A percentile compares a stretch with the other conserved stretches of the same genome.
Evolutionary conservation across 805 yeast species (phyloP).

Genomic region (Groenewaldozyma tartarivorans): DNA sequence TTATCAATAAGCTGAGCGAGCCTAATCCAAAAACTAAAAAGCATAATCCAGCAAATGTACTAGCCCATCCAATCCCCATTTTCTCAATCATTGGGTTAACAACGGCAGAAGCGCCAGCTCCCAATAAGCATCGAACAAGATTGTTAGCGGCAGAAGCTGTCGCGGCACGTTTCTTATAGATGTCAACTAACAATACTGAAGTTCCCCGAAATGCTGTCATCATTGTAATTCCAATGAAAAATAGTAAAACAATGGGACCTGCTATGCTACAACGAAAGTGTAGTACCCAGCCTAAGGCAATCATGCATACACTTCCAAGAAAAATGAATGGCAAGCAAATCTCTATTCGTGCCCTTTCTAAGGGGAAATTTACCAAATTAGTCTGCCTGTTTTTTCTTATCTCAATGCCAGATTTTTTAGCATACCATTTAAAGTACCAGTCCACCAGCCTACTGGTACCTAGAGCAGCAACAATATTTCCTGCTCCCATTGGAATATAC

Average conservation of each 20-base stretch:
- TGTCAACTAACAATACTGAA: constrained; percentile 59
- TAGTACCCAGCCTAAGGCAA: constrained; percentile 70
- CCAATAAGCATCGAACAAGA: constrained; percentile 57
- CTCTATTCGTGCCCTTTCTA: constrained; percentile 45
- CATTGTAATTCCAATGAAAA: constrained; percentile 48
- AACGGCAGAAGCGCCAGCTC: constrained; percentile 63
- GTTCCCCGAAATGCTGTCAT: constrained; percentile 49
- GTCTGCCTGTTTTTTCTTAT: constrained; percentile 20
- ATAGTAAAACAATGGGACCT: constrained; percentile 51
- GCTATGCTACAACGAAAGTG: constrained; percentile 38
- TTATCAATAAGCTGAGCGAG: neutral
- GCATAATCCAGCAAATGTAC: constrained; percentile 30
- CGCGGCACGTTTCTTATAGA: constrained; percentile 60
- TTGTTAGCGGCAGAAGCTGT: constrained; percentile 69
- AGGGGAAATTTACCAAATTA: constrained; percentile 39
- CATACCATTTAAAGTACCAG: constrained; percentile 33
- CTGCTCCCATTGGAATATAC: constrained; percentile 66
- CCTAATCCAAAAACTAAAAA: neutral
- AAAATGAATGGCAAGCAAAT: constrained; percentile 37
- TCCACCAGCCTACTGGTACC: constrained; percentile 49
- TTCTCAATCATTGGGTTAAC: constrained; percentile 46
- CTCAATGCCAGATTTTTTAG: constrained; percentile 2
- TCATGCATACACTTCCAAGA: constrained; percentile 32
- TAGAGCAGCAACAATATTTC: constrained; percentile 53
- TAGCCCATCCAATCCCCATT: constrained; percentile 68